Percentiles rank a stretch among this genome's conserved stretches.
These are phyloP conservation scores for Penicillium crystallinum DNA, from an alignment of 495 filamentous ascomycete species.

Conservation along the genomic window DNA sequence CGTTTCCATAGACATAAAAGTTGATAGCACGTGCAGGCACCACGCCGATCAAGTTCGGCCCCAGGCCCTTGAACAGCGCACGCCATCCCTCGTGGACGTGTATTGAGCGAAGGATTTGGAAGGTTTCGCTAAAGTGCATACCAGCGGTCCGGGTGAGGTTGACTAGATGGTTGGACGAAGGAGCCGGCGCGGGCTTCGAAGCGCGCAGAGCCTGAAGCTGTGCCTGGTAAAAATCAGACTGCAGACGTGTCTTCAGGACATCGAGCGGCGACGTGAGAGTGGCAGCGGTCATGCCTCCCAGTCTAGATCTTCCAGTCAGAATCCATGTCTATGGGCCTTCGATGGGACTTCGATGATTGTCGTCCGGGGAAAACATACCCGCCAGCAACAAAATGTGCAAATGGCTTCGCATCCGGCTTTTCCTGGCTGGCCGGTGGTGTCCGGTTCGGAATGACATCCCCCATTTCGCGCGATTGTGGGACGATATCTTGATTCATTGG, in stretches of 20 bases:
- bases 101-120: conserved; percentile 52
- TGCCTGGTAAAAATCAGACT: conserved; percentile 84
- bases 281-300: conserved; percentile 83
- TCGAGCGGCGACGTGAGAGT: conserved; percentile 84
- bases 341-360: background rate
- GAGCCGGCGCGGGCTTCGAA: conserved; percentile 36
- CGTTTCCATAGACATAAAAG: conserved; percentile 56
- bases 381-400: conserved; percentile 85
- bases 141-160: conserved; percentile 41
- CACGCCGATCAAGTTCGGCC: conserved; percentile 53
- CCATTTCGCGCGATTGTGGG: conserved; percentile 57
- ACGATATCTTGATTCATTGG: conserved; percentile 4
- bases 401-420: conserved; percentile 64
- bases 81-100: conserved; percentile 51
- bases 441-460: conserved; percentile 47
- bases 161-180: conserved; percentile 34
- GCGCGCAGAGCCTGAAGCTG: conserved; percentile 48
- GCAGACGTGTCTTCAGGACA: conserved; percentile 83
- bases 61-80: conserved; percentile 55
- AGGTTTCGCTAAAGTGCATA: conserved; percentile 51
- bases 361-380: conserved; percentile 51
- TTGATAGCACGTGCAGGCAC: conserved; percentile 56
- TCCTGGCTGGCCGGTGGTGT: conserved; percentile 29
- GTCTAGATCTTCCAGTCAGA: conserved; percentile 35
- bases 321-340: background rate